Base-by-base conservation (phyloP, 768 basidiomycete species). In the button mushroom (Agaricus bisporus) region DNA sequence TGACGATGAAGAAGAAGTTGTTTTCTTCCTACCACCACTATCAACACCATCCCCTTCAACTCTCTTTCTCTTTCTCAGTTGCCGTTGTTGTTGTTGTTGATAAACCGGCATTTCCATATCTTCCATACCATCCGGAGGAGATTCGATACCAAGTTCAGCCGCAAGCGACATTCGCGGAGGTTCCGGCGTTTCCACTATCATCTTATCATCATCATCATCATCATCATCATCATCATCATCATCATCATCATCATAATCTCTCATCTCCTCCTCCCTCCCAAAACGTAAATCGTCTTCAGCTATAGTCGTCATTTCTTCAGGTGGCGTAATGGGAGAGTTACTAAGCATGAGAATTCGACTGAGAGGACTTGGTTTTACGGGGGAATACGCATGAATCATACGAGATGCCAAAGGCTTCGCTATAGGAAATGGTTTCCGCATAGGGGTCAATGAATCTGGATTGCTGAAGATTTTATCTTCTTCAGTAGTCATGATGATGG, bases 351-450 rank as follows among this genome's bases (percentile, higher is more conserved):
- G 73, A 49, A 91, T 89, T 10, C 88, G 79, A 56, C 86, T 89
- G 29, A 92, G 73, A 2, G 89, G 89, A 57, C 87, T 90, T 0
- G 90, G 89, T 64, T 82, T 85, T 2, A 73, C 83, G 26, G 89
- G 89, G 0, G 90, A 91, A 58, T 91, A 92, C 0, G 88, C 87
- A 58, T 92, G 89, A 4, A 79, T 74, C 83, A 88, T 87, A 51
- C 77, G 81, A 50, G 74, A 68, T 1, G 80, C 83, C 46, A 84
- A 70, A 10, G 88, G 86, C 61, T 87, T 90, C 1, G 86, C 85
- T 42, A 85, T 70, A 0, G 86, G 86, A 69, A 86, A 88, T 1
- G 79, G 73, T n/a, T 66, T 73, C 25, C 67, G 71, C n/a, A 59
- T 57, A 6, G 66, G 57, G 15, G 52, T 54, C 14, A 26, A 35